Base-by-base conservation (phyloP, 2,329 filamentous ascomycete species). In the Trichoderma citrinoviride region DNA sequence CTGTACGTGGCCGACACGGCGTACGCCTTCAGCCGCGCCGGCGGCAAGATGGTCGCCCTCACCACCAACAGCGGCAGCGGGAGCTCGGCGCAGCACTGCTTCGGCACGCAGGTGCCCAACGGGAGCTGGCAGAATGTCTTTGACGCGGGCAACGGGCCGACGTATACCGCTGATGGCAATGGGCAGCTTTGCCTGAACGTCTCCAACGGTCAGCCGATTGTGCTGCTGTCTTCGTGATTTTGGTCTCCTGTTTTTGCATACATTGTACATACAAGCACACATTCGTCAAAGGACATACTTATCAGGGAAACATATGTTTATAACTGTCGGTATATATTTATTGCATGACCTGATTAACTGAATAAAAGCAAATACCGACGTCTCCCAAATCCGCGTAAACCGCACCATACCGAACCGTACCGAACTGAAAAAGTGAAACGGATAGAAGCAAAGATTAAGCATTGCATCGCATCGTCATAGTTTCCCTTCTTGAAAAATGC, bases 11-110 rank as follows among this genome's bases (percentile, higher is more conserved):
- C 75, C 7, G 68, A 71, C 50, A 78, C 74, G 14, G 80, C 76
- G 0, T 82, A 83, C 66, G 80, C 79, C 3, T 83, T 79, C 75
- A 78, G 77, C 64, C 77, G 80, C 17, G 79, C 75, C 0, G 74
- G 73, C 14, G 80, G 80, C 7, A 75, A 78, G 50, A 73, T 83
- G 17, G 72, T 82, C 53, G 80, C 79, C 7, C 71, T 82, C 43
- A 82, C 80, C 2, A 79, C 76, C 50, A 82, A 82, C 63, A 71
- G 75, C 17, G 80, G 81, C 3, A 70, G 71, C 44, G 76, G 75
- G 1, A 76, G 74, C 23, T 77, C 73, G 41, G 73, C 70, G 4
- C 72, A 77, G 40, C 71, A 80, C 68, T 82, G 81, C 69, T 79
- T 82, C 71, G 76, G 77, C 66, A 76, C 77, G 1, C 73, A 76